Percentiles rank a stretch among this genome's conserved stretches.
These are phyloP conservation scores for Triticum timopheevii DNA, from an alignment of 176 grass and related monocot species.

Conservation along the genomic window DNA sequence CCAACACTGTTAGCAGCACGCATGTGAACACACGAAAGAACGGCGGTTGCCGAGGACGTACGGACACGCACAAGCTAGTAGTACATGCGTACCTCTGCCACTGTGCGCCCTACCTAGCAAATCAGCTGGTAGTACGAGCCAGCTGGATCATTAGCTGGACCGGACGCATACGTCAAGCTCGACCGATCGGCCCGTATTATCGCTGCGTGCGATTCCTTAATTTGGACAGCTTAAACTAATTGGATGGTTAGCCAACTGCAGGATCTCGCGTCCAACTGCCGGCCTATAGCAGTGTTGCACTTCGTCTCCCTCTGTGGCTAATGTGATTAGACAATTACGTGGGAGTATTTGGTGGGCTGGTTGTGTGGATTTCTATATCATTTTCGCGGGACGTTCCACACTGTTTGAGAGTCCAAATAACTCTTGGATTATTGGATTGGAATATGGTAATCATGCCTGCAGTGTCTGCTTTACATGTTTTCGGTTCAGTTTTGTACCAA, in stretches of 20 bases:
- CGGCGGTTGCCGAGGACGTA: not conserved
- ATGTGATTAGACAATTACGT: not conserved
- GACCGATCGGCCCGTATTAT: not conserved
- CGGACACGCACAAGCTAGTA: not conserved
- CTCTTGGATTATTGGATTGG: no score
- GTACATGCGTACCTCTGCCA: not conserved
- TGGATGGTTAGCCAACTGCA: constrained; percentile 4
- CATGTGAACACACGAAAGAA: not conserved
- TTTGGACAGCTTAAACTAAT: constrained; percentile 7
- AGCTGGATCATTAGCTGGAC: not conserved
- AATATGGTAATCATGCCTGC: no score
- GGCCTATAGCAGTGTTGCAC: not conserved
- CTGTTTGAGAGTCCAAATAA: no score
- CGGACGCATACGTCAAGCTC: not conserved
- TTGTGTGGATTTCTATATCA: no score
- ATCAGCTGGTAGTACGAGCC: not conserved
- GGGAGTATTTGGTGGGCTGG: no score
- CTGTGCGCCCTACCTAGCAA: not conserved
- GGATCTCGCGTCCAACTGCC: not conserved
- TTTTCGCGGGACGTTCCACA: no score
- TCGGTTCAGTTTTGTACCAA: no score
- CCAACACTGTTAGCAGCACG: not conserved
- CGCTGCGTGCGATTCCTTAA: constrained; percentile 3
- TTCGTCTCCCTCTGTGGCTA: not conserved
- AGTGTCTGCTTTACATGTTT: no score